phyloP scores from a whole-genome alignment of 495 filamentous ascomycete genomes.

The Tuber melanosporum region DNA sequence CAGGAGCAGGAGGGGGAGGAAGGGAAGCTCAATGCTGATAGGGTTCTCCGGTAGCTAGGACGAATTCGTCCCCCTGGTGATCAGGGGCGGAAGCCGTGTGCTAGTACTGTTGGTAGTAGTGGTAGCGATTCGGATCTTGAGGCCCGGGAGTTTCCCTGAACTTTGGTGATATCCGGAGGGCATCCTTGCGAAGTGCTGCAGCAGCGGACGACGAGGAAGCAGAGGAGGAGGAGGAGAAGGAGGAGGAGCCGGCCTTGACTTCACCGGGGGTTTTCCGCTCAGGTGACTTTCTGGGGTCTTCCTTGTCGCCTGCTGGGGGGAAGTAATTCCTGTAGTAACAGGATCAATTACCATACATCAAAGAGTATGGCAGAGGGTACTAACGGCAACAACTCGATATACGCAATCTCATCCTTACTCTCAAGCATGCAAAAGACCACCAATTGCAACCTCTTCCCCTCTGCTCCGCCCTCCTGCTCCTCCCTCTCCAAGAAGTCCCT shows the following conservation, averaged over 20 bases:
- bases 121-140: neutral
- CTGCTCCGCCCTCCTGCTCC: constrained; percentile 5
- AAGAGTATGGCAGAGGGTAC: constrained; percentile 41
- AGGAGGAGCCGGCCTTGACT: neutral
- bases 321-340: constrained; percentile 14
- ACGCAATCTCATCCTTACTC: constrained; percentile 66
- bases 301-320: constrained; percentile 5
- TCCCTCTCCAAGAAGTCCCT: constrained; percentile 60
- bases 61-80: neutral
- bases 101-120: neutral
- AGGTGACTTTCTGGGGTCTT: neutral
- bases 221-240: neutral
- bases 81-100: neutral
- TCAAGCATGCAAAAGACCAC: constrained; percentile 79
- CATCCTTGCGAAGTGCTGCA: neutral
- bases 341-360: constrained; percentile 4
- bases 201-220: neutral
- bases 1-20: neutral
- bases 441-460: constrained; percentile 56
- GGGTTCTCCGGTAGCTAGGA: neutral
- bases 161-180: neutral
- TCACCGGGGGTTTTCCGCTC: constrained; percentile 1
- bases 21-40: neutral
- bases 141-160: neutral
- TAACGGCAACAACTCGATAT: constrained; percentile 65